These are phyloP conservation scores for Phytophthora syringae DNA, from an alignment of 352 stramenopile genomes.

Conservation along the genomic window DNA sequence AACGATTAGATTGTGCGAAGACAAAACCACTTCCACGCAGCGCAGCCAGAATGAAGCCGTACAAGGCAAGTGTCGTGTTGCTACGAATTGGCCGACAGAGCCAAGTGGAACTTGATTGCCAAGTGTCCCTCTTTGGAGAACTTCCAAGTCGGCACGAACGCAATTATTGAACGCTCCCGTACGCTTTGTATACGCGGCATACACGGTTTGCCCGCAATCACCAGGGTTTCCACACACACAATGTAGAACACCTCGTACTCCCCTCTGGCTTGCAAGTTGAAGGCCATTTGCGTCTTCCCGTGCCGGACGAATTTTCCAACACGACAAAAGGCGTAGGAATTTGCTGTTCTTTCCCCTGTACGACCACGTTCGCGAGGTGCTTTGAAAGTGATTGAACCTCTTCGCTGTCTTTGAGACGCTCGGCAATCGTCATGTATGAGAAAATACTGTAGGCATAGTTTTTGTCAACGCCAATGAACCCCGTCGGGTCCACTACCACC, in stretches of 20 bases:
- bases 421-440: background rate
- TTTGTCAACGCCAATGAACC: background rate
- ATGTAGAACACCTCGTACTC: constrained; percentile 15
- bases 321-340: constrained; percentile 11
- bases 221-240: constrained; percentile 1
- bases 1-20: background rate
- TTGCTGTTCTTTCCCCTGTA: background rate
- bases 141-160: background rate
- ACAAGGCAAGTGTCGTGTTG: background rate
- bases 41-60: background rate
- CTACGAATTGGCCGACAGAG: background rate
- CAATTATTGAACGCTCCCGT: background rate
- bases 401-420: background rate
- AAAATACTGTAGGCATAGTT: background rate
- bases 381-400: background rate
- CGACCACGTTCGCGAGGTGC: background rate
- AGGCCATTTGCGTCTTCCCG: constrained; percentile 24
- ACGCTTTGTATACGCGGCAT: background rate
- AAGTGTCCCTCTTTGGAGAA: background rate
- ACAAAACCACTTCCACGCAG: background rate
- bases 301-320: constrained; percentile 19
- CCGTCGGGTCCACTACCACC: too few relatives aligned
- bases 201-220: constrained; percentile 5
- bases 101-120: background rate
- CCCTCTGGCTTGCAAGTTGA: constrained; percentile 17